A percentile compares a stretch with the other conserved stretches of the same genome.
Evolutionary conservation across 768 basidiomycete species (phyloP).

Genomic region (Chalciporus piperatus): DNA sequence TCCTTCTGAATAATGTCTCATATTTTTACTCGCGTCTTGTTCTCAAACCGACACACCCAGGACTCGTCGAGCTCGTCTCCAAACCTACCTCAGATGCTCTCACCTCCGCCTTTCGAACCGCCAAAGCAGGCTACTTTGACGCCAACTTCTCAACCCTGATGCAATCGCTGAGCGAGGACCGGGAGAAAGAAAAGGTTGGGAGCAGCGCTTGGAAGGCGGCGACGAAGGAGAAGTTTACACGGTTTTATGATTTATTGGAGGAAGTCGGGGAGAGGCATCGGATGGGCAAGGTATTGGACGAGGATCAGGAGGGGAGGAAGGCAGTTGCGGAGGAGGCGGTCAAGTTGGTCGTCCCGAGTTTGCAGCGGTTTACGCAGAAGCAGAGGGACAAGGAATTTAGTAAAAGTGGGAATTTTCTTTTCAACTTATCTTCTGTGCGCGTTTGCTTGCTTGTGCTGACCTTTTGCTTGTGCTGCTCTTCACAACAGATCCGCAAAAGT

Average conservation of each 20-base stretch:
- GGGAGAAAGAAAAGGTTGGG: constrained; percentile 43
- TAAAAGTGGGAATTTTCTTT: constrained; percentile 55
- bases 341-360: constrained; percentile 70
- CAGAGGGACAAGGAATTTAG: constrained; percentile 81
- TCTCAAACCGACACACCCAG: constrained; percentile 45
- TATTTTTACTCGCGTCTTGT: constrained; percentile 64
- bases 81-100: constrained; percentile 60
- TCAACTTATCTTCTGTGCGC: background rate
- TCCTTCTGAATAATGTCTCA: constrained; percentile 76
- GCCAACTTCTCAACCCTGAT: constrained; percentile 78
- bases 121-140: constrained; percentile 83
- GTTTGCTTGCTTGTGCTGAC: constrained; percentile 1
- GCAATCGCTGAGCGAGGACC: constrained; percentile 53
- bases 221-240: constrained; percentile 78
- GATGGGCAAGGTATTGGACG: constrained; percentile 65
- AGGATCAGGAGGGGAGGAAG: constrained; percentile 59
- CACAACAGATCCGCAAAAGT: constrained; percentile 49
- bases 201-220: constrained; percentile 48
- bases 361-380: constrained; percentile 73
- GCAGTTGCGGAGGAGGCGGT: constrained; percentile 70
- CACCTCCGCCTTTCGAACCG: constrained; percentile 70
- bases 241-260: constrained; percentile 79
- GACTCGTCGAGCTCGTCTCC: constrained; percentile 52
- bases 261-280: constrained; percentile 77
- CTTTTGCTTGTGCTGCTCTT: background rate